Base-by-base conservation (phyloP, 495 filamentous ascomycete genomes). In the Pseudevernia furfuracea region DNA sequence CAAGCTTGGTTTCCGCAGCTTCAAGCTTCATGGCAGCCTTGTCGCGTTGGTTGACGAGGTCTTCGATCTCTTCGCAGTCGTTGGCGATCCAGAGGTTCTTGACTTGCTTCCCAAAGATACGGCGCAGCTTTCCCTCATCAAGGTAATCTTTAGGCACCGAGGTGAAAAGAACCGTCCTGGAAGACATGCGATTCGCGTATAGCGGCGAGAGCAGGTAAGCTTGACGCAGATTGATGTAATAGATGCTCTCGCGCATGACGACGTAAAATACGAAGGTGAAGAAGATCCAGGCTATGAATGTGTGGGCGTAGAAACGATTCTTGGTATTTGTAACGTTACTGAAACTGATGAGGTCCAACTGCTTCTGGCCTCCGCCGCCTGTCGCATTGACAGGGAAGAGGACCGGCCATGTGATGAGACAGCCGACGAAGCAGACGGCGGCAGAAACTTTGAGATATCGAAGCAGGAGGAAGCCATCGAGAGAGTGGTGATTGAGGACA, bases 161-260 rank as follows among this genome's bases (percentile, higher is more conserved):
- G 34, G 90, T 87, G 75, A 96, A 96, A 19, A 98, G 85, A 9
- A 98, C 91, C 39, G 93, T 97, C 65, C 92, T 85, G 5, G 94
- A 95, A 3, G 95, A 97, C 65, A 97, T 87, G 68, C 93, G 90
- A 69, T 85, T 89, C 58, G 91, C 84, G 74, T 96, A 93, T 36
- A 90, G 79, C 21, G 92, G 93, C 44, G 91, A 92, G 63, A 96
- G 81, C 58, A 94, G 80, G 77, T 96, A 96, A 1, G 95, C 94
- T 79, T 98, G 95, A 68, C 93, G 91, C 64, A 97, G 74, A 74
- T 96, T 97, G 82, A 96, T 89, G 75, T 89, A 96, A 82, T 84
- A 97, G 73, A 98, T 87, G 76, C 85, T 87, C 76, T 98, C 94
- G 56, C 95, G 85, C 66, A 92, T 89, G 66, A 98, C 85, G 73